Evolutionary conservation across 495 filamentous ascomycete genomes (phyloP).

Genomic region (Penicillium flavigenum): DNA sequence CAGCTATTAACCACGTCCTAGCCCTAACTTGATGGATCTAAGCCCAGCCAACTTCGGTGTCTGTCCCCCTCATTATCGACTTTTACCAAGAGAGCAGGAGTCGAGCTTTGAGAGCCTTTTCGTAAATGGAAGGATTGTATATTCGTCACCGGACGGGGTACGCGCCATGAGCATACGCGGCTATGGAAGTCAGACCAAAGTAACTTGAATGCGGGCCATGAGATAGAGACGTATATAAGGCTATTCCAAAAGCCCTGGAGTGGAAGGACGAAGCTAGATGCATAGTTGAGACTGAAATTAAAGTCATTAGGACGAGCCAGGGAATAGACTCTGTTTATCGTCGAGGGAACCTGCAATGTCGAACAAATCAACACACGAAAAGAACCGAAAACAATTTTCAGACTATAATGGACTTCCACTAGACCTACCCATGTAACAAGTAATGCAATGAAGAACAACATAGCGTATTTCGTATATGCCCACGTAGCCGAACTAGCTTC

Average conservation of each 20-base stretch:
- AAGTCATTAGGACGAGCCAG: constrained; percentile 54
- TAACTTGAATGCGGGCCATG: constrained; percentile 37
- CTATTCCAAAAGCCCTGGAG: constrained; percentile 88
- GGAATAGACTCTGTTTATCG: constrained; percentile 72
- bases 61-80: background rate
- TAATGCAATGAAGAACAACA: constrained; percentile 82
- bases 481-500: constrained; percentile 53
- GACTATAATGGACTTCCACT: background rate
- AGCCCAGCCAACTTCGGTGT: constrained; percentile 5
- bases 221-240: constrained; percentile 72
- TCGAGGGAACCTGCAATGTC: constrained; percentile 62
- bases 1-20: background rate
- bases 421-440: constrained; percentile 72
- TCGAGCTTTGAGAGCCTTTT: background rate
- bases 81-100: background rate
- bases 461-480: constrained; percentile 79
- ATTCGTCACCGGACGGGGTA: background rate
- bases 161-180: constrained; percentile 6
- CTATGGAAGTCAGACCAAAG: constrained; percentile 18
- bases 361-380: constrained; percentile 5
- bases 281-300: constrained; percentile 62
- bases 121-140: background rate
- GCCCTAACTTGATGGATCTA: constrained; percentile 7
- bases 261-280: constrained; percentile 72
- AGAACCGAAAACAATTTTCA: too few species aligned